A percentile compares a stretch with the other conserved stretches of the same genome.
These are phyloP conservation scores for Scheffersomyces parashehatae DNA, from an alignment of 1,139 yeast genomes.

Conservation along the genomic window DNA sequence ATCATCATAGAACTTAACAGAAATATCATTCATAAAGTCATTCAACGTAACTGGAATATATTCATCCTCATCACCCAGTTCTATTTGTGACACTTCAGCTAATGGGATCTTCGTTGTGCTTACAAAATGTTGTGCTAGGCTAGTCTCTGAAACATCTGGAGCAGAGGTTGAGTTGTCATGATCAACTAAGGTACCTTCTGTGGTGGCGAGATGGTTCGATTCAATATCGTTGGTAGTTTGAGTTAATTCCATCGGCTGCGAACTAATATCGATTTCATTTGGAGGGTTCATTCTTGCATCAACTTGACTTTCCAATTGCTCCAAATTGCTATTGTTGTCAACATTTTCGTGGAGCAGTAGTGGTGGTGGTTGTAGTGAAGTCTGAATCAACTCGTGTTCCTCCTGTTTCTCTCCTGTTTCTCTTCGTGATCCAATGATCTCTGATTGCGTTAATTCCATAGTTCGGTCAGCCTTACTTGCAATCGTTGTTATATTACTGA, in stretches of 20 bases:
- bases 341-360: no score
- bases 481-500: not conserved
- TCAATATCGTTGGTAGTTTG: not conserved
- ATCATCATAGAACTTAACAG: conserved; percentile 54
- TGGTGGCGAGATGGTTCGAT: no score
- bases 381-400: not conserved
- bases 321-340: not conserved
- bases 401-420: not conserved
- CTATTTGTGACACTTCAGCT: conserved; percentile 23
- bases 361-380: no score
- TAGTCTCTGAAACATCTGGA: not conserved
- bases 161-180: no score
- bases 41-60: conserved; percentile 38
- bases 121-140: conserved; percentile 4
- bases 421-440: conserved; percentile 2
- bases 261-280: no score
- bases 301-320: not conserved
- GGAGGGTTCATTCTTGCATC: no score
- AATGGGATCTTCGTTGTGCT: conserved; percentile 30
- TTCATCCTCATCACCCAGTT: conserved; percentile 15
- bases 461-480: conserved; percentile 4
- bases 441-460: conserved; percentile 13
- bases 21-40: conserved; percentile 47
- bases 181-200: no score
- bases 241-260: conserved; percentile 4